These are phyloP conservation scores for Scenedesmus sp. DNA, from an alignment of 163 green algal species.

Conservation along the genomic window DNA sequence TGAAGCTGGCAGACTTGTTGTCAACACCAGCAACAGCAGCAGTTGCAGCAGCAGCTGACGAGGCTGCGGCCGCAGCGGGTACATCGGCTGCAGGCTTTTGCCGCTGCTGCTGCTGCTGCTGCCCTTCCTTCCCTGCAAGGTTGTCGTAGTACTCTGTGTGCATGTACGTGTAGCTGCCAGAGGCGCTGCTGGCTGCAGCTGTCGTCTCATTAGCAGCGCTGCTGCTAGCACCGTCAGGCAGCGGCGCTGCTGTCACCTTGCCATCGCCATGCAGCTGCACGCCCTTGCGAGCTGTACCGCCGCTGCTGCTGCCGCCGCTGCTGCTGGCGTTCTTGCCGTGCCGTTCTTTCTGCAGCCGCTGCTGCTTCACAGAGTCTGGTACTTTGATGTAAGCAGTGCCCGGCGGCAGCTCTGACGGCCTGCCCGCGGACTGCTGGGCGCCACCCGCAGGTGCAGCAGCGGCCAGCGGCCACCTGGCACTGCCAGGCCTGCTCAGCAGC, in stretches of 20 bases:
- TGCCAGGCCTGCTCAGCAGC: background rate
- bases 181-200: background rate
- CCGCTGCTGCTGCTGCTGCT: background rate
- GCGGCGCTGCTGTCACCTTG: background rate
- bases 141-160: background rate
- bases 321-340: background rate
- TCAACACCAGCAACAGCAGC: background rate
- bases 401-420: background rate
- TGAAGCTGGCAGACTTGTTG: conserved; percentile 12
- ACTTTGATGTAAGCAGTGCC: background rate
- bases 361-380: background rate
- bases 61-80: background rate
- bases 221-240: background rate
- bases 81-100: too few relatives aligned
- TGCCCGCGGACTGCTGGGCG: background rate
- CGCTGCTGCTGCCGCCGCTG: conserved; percentile 10
- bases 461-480: background rate
- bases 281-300: background rate
- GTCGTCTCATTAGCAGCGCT: background rate
- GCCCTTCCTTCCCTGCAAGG: background rate
- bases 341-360: background rate
- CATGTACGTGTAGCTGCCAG: background rate
- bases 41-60: too few relatives aligned
- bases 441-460: background rate
- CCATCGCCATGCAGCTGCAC: background rate